These are phyloP conservation scores for Musa beccarii DNA, from an alignment of 176 grass and related monocot genomes.

Conservation along the genomic window DNA sequence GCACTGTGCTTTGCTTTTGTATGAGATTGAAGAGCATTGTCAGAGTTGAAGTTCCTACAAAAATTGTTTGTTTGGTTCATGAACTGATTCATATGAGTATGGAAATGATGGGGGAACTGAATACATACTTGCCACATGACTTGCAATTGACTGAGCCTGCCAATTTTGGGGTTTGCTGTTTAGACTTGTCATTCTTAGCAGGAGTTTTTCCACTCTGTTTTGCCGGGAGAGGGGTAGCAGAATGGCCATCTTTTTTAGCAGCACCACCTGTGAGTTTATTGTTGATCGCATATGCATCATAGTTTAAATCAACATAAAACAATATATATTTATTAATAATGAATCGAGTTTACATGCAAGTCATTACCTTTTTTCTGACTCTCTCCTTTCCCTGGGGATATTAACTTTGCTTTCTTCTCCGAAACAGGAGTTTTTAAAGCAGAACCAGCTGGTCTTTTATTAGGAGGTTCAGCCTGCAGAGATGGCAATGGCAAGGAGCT, in stretches of 20 bases:
- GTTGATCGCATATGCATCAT: neutral
- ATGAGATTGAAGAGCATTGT: constrained; percentile 58
- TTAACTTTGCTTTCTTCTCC: constrained; percentile 81
- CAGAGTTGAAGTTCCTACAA: constrained; percentile 66
- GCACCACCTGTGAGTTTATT: constrained; percentile 23
- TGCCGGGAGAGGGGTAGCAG: constrained; percentile 66
- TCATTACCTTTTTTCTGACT: constrained; percentile 45
- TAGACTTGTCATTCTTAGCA: constrained; percentile 38
- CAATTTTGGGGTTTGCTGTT: constrained; percentile 56
- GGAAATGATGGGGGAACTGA: neutral
- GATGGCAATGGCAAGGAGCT: neutral
- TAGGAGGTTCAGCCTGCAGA: constrained; percentile 42
- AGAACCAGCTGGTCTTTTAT: constrained; percentile 45
- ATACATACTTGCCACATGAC: constrained; percentile 68
- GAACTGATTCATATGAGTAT: neutral
- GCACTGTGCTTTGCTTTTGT: constrained; percentile 49
- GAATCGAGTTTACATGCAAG: neutral
- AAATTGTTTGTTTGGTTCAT: neutral
- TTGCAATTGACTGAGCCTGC: constrained; percentile 46
- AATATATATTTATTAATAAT: neutral
- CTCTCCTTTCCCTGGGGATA: constrained; percentile 26
- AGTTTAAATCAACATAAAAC: neutral
- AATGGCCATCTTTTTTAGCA: constrained; percentile 52
- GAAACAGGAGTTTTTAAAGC: constrained; percentile 40
- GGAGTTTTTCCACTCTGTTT: constrained; percentile 53